phyloP scores from a whole-genome alignment of 1,284 basidiomycete species.

The Apiotrichum laibachii region DNA sequence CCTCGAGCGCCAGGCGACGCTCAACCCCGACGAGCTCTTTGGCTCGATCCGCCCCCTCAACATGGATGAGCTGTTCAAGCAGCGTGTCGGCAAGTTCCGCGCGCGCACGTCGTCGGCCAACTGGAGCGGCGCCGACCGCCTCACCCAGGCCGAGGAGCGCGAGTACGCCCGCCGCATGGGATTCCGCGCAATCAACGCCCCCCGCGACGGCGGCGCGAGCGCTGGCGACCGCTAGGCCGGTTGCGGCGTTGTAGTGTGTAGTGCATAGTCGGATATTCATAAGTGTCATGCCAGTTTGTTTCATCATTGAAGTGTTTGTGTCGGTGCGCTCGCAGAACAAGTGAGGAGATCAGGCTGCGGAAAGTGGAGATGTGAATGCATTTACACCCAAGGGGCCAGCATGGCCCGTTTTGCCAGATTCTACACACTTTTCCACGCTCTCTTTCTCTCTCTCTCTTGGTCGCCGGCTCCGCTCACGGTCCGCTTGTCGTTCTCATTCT shows the following conservation, averaged over 20 bases:
- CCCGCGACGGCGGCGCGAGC: constrained; percentile 11
- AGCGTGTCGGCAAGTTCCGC: constrained; percentile 64
- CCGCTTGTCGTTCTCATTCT: too few relatives aligned
- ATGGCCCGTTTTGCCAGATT: not conserved
- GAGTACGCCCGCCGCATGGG: constrained; percentile 89
- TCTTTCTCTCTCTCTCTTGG: not conserved
- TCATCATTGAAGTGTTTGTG: too few relatives aligned
- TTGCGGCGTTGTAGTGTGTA: not conserved
- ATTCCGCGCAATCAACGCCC: constrained; percentile 55
- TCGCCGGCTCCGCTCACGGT: too few relatives aligned
- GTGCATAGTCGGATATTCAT: too few relatives aligned
- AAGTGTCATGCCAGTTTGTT: too few relatives aligned
- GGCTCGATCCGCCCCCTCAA: constrained; percentile 75
- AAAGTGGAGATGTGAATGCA: not conserved
- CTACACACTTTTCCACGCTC: not conserved
- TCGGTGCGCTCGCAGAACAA: too few relatives aligned
- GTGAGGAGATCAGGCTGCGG: not conserved
- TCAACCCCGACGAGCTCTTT: constrained; percentile 91
- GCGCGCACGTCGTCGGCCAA: constrained; percentile 88
- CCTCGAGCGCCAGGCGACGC: constrained; percentile 70
- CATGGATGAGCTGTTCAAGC: constrained; percentile 68
- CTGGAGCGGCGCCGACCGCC: constrained; percentile 79
- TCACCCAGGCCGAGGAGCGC: constrained; percentile 75
- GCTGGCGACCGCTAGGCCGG: constrained; percentile 4
- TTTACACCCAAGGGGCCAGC: not conserved